Evolutionary conservation across 73 alveolate species (phyloP), one percentile per base, ranked within the genome.

Genomic region (Paramecium sonneborni): DNA sequence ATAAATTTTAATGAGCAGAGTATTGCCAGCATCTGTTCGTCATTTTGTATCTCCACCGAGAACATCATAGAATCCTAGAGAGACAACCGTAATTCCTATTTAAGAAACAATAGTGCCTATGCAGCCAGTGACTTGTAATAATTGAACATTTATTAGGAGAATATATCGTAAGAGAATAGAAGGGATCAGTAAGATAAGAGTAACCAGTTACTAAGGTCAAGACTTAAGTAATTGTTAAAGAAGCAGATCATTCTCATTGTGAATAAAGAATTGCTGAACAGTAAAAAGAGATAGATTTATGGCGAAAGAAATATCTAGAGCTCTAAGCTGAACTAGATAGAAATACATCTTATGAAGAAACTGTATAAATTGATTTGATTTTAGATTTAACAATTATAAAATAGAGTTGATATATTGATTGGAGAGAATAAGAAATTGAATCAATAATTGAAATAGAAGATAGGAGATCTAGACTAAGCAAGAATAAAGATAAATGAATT

Each of bases 21-120:
- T 39, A 20, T 21, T 79, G 12, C 90, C 90, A 9, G 43, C 70
- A 23, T 30, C 76, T 44, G 30, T 79, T 14, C 69, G 90, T 20
- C 90, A 79, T 79, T 79, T 79, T 79, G 90, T 79, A 55, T 79
- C 90, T 21, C 90, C 90, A 10, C 90, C 90, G 15, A 79, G 90
- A 46, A 72, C 32, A 18, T 35, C 86, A 35, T 10, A 28, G 14
- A 30, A 35, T 34, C 86, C 86, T 3, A 79, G 90, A 15, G 90
- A 79, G 90, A 79, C 90, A 18, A 79, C 90, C 1, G 69, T 79
- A 8, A 79, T 79, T 24, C 90, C 90, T 39, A 46, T 79, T 12
- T 11, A 21, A 11, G 90, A 79, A 43, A 79, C 90, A 5, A 79
- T 79, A 12, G 90, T 79, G 24, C 90, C 90, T 7, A 62, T 79